Conservation (phyloP, 768 basidiomycete species). For the Leccinum disarticulatum region DNA sequence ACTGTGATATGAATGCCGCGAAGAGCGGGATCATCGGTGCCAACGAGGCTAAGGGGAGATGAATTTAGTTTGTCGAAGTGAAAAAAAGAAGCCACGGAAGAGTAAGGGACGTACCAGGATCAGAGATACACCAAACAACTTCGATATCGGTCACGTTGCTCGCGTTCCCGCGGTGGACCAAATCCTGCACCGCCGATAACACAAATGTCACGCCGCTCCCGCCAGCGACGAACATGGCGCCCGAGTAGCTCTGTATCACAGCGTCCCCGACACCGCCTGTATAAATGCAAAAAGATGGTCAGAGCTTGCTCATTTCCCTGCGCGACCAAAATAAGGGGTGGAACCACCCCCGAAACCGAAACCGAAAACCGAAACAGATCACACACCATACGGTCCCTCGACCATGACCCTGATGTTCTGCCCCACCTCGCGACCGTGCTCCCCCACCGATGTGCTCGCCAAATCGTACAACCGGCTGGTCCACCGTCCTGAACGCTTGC, state of each 20-base stretch:
- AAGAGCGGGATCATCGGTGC: constrained; percentile 51
- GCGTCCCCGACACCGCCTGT: constrained; percentile 61
- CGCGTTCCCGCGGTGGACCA: constrained; percentile 46
- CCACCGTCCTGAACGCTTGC: constrained; percentile 68
- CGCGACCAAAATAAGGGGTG: not conserved
- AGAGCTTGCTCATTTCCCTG: not conserved
- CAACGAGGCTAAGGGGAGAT: constrained; percentile 37
- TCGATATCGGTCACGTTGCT: constrained; percentile 51
- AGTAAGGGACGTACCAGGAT: constrained; percentile 40
- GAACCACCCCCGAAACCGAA: not conserved
- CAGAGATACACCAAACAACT: constrained; percentile 68
- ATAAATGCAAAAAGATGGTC: not conserved
- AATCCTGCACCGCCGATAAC: constrained; percentile 60
- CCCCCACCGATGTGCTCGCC: constrained; percentile 37
- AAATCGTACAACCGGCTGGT: constrained; percentile 57
- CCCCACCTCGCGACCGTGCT: constrained; percentile 27
- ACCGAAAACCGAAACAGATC: not conserved
- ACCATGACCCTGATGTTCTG: constrained; percentile 41
- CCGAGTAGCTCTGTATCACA: constrained; percentile 63
- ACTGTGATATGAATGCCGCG: constrained; percentile 44
- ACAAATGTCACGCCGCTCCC: constrained; percentile 79
- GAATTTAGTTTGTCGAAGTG: not conserved
- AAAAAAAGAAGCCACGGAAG: not conserved
- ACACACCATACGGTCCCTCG: constrained; percentile 55
- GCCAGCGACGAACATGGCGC: constrained; percentile 66